Base-by-base conservation (phyloP, 2,329 filamentous ascomycete species). In the Fusarium agapanthi region DNA sequence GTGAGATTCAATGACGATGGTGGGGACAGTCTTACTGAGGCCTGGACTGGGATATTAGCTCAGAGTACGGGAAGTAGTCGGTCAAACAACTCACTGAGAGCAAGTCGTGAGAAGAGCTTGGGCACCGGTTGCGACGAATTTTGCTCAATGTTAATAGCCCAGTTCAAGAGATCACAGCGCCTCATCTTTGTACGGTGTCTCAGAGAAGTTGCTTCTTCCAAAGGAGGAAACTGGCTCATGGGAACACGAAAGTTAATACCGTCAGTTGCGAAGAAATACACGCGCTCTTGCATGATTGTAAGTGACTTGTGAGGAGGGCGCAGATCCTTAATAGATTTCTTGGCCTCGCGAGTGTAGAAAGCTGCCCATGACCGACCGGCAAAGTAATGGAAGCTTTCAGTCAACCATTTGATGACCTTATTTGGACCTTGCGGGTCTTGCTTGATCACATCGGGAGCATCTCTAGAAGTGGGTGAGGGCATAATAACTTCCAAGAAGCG, bases 81-180 rank as follows among this genome's bases (percentile, higher is more conserved):
- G n/a, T 24, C 7, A 24, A 15, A 8, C 6, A 24, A 71, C 80
- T 72, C 79, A 89, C 87, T 88, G 4, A 91, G 80, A 6, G 85
- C 79, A 43, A 90, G 85, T 15, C 89, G 85, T 1, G 88, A 87
- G 70, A 90, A 92, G 0, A 91, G 79, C 69, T 91, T 92, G 6
- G 88, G 79, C 10, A 84, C 81, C 0, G 85, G 81, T 65, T 91
- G 86, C 0, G 77, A 14, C 7, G 79, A 72, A 63, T 88, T 91
- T 2, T 79, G 65, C 7, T 80, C 73, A 5, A 86, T 77, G 28
- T 85, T 82, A 34, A 91, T 78, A 0, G 89, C 82, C 87, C 87
- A 90, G 32, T 86, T 80, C 4, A 91, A 72, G 69, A 91, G 82
- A 4, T 80, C 75, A 28, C 73, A 77, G 5, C 83, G 79, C 6